Evolutionary conservation across 495 filamentous ascomycete genomes (phyloP), one percentile per base, ranked within the genome.

Genomic region (Pseudomonodictys pantanalensis): DNA sequence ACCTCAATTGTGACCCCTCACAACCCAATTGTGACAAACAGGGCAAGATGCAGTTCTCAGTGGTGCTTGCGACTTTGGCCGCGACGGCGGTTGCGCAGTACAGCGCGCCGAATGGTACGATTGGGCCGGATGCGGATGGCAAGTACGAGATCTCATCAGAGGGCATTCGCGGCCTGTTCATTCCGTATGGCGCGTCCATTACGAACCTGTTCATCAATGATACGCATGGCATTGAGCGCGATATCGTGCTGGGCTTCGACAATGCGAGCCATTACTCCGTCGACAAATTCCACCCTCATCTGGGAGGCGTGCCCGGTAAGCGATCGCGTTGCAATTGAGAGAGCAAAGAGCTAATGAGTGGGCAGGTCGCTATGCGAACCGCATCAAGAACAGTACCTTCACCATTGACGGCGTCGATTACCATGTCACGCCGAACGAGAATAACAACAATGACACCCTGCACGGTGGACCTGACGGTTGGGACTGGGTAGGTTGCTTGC

Each of bases 321-420:
- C 35, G 2, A 44, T 3, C 50, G 28, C 29, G 17, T 6, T 35
- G 17, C 20, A 9, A 6, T 9, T 38, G 47, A 17, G 24, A 45
- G 26, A 2, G 35, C 51, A 58, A 30, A 15, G 6, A 29, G 12
- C 17, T 52, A 48, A 59, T 39, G 9, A 11, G 12, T 5, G 3
- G 5, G 18, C 84, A 4, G 89, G 89, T 32, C 86, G 89, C 17
- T 92, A 92, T 67, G 89, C 88, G 39, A 92, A 95, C 73, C 85
- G 88, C 29, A 95, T 93, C 74, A 89, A 87, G 78, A 93, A 93
- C 71, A 84, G 83, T 60, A 88, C 83, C 8, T 95, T 93, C 67
- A 78, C 77, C 56, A 80, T 92, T 57, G 86, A 89, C 48, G 86
- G 82, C 22, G 63, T 62, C 12, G 77, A 71, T 0, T 92, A 86